Conservation (phyloP, 2,329 filamentous ascomycete species). For the Teratosphaeria nubilosa region DNA sequence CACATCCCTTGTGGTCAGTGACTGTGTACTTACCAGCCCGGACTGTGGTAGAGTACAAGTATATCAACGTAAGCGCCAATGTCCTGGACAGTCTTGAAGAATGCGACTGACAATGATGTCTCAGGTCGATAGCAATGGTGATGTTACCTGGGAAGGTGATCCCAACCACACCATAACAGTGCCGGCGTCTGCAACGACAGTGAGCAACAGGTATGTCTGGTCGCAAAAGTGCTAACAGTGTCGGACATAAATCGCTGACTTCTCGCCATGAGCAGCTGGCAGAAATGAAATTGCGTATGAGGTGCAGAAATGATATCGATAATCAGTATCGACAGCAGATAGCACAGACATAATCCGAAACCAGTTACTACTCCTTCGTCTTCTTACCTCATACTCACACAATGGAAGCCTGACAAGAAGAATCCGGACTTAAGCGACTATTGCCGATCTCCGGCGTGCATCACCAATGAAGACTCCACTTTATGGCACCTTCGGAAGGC, state of each 20-base stretch:
- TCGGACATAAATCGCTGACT: neutral
- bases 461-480: too few species aligned
- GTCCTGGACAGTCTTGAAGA: neutral
- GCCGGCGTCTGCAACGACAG: slow-evolving; percentile 9
- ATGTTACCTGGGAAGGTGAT: slow-evolving; percentile 55
- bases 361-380: neutral
- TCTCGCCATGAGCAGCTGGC: neutral
- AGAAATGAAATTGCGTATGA: slow-evolving; percentile 25
- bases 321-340: neutral
- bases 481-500: too few species aligned
- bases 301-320: slow-evolving; percentile 3
- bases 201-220: neutral
- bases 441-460: neutral
- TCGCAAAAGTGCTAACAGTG: neutral
- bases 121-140: slow-evolving; percentile 40
- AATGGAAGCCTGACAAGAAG: neutral
- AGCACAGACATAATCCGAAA: neutral
- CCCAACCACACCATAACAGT: slow-evolving; percentile 35
- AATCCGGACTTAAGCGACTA: neutral
- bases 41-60: slow-evolving; percentile 47
- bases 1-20: slow-evolving; percentile 52
- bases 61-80: slow-evolving; percentile 39
- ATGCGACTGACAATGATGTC: neutral
- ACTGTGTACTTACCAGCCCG: slow-evolving; percentile 48
- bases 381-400: neutral